Conservation (phyloP, 495 filamentous ascomycete genomes). For the Penicillium fimorum region DNA sequence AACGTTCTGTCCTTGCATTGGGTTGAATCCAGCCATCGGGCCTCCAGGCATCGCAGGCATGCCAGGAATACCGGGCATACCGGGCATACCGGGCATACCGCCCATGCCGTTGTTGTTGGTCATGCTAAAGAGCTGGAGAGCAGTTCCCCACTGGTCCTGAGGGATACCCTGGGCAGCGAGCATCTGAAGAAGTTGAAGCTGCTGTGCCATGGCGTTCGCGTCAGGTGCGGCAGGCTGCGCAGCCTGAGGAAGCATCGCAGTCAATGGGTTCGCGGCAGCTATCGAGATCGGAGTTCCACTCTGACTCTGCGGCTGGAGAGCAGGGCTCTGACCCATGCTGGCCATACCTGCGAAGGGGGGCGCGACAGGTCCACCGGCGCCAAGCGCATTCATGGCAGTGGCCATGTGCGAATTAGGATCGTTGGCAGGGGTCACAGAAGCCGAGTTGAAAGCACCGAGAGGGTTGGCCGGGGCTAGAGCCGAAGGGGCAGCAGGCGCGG, state of each 20-base stretch:
- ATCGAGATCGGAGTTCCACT: conserved; percentile 43
- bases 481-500: conserved; percentile 53
- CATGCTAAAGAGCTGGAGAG: conserved; percentile 50
- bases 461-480: conserved; percentile 50
- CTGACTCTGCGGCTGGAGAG: conserved; percentile 49
- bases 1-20: conserved; percentile 33
- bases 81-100: conserved; percentile 22
- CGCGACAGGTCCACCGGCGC: conserved; percentile 46
- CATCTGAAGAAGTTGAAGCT: conserved; percentile 60
- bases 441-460: conserved; percentile 56
- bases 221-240: conserved; percentile 34
- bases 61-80: conserved; percentile 12
- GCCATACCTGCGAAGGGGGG: conserved; percentile 48
- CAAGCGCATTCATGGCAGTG: conserved; percentile 60
- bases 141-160: conserved; percentile 59
- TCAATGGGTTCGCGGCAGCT: conserved; percentile 44
- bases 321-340: conserved; percentile 37
- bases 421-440: conserved; percentile 45
- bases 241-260: conserved; percentile 47
- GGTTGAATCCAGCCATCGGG: conserved; percentile 7
- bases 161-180: conserved; percentile 58
- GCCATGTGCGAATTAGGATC: conserved; percentile 46
- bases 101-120: conserved; percentile 34
- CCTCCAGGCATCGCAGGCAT: conserved; percentile 15
- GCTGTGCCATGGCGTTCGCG: conserved; percentile 53